Conservation (phyloP, 2,329 filamentous ascomycete genomes). For the Colletotrichum somersetense region DNA sequence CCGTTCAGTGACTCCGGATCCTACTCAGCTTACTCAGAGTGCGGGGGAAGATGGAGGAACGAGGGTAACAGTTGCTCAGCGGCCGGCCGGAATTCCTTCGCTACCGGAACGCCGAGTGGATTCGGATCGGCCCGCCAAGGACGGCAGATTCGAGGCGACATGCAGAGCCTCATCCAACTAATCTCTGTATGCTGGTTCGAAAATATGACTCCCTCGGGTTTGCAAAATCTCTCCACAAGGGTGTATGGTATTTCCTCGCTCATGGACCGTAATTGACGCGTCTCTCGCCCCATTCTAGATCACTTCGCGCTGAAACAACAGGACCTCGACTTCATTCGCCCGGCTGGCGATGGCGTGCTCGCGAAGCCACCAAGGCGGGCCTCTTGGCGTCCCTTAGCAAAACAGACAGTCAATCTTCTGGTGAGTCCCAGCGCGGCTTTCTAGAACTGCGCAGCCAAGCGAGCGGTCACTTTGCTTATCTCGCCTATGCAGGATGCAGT, state of each 20-base stretch:
- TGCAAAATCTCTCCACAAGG: neutral
- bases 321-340: neutral
- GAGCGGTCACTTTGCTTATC: slow-evolving; percentile 10
- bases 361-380: slow-evolving; percentile 11
- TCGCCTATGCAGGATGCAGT: slow-evolving; percentile 4
- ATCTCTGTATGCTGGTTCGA: neutral
- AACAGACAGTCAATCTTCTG: neutral
- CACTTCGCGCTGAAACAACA: slow-evolving; percentile 7
- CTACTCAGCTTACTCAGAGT: neutral
- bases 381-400: slow-evolving; percentile 23
- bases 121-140: slow-evolving; percentile 30
- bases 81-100: slow-evolving; percentile 10
- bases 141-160: slow-evolving; percentile 10
- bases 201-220: neutral
- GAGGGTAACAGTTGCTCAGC: neutral
- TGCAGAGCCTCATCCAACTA: neutral
- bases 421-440: neutral
- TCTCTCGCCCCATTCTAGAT: neutral
- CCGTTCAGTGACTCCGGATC: neutral
- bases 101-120: slow-evolving; percentile 9
- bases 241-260: neutral
- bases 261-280: neutral
- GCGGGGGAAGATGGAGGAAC: neutral
- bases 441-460: slow-evolving; percentile 1
- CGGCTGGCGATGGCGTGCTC: slow-evolving; percentile 33